These are phyloP conservation scores for Amborella trichopoda DNA, from an alignment of 164 flowering plant species.

Conservation along the genomic window DNA sequence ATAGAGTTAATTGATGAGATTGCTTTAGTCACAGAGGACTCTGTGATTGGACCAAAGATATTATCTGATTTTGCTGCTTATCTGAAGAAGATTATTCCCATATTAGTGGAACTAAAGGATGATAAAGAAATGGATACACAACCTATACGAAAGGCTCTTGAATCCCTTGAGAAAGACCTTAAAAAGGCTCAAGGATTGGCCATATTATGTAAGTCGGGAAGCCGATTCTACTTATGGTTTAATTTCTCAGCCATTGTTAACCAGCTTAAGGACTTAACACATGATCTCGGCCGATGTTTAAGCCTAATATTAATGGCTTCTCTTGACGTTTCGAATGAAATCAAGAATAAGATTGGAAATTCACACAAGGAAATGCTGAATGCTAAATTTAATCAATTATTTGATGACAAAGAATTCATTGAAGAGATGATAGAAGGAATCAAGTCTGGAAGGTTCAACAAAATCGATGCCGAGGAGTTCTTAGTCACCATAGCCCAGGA, in stretches of 20 bases:
- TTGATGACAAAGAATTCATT: too few relatives aligned
- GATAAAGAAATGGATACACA: constrained; percentile 13
- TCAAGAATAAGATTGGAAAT: constrained; percentile 31
- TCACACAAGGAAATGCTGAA: constrained; percentile 27
- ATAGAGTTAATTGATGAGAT: too few relatives aligned
- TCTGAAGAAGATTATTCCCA: constrained; percentile 24
- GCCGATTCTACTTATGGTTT: neutral
- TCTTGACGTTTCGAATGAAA: constrained; percentile 18
- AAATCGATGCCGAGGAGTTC: neutral
- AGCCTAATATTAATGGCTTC: constrained; percentile 42
- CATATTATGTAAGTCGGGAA: constrained; percentile 3
- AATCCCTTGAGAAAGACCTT: constrained; percentile 34
- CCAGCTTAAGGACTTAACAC: constrained; percentile 22
- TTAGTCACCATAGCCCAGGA: neutral
- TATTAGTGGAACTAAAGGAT: constrained; percentile 24
- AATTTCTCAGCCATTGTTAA: too few relatives aligned
- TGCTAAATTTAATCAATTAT: constrained; percentile 16
- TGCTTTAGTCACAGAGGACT: constrained; percentile 19
- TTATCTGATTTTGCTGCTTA: constrained; percentile 24
- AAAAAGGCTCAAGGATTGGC: constrained; percentile 19
- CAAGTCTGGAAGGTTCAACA: neutral
- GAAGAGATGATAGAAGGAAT: too few relatives aligned
- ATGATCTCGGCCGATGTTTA: constrained; percentile 45
- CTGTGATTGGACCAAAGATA: constrained; percentile 11
- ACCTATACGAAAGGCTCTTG: constrained; percentile 25